These are phyloP conservation scores for Daldinia vernicosa DNA, from an alignment of 495 filamentous ascomycete species.

Conservation along the genomic window DNA sequence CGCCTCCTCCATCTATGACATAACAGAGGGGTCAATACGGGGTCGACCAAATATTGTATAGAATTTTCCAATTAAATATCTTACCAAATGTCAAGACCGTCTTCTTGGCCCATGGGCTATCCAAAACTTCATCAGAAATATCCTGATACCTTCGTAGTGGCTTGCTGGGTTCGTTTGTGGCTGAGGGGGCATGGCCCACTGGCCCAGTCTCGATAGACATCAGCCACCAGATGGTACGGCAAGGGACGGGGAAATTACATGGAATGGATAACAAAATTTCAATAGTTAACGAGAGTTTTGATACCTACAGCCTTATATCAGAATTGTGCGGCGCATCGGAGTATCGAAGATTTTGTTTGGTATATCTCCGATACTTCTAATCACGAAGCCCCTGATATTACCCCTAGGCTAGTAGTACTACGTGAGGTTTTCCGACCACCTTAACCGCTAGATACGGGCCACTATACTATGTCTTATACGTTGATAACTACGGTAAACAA, in stretches of 20 bases:
- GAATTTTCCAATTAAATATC: not conserved
- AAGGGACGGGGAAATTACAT: not conserved
- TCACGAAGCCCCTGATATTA: not conserved
- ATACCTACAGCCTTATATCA: not conserved
- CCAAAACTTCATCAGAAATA: not conserved
- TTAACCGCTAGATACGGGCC: not conserved
- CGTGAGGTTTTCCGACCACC: not conserved
- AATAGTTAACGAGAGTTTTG: not conserved
- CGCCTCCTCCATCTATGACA: not conserved
- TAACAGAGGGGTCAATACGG: not conserved
- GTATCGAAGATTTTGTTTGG: not conserved
- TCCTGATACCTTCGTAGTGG: not conserved
- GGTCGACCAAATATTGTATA: not conserved
- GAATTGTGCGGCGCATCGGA: not conserved
- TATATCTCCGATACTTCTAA: not conserved
- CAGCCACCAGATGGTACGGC: not conserved
- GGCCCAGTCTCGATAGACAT: not conserved
- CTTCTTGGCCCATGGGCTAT: not conserved
- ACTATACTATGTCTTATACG: not conserved
- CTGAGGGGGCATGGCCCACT: not conserved
- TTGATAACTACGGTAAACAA: not conserved
- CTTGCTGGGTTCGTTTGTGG: not conserved
- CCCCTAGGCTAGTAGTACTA: not conserved
- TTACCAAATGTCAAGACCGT: not conserved
- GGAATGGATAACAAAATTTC: not conserved